These are phyloP conservation scores for Styphnolobium japonicum DNA, from an alignment of 306 rosid genomes.

Conservation along the genomic window DNA sequence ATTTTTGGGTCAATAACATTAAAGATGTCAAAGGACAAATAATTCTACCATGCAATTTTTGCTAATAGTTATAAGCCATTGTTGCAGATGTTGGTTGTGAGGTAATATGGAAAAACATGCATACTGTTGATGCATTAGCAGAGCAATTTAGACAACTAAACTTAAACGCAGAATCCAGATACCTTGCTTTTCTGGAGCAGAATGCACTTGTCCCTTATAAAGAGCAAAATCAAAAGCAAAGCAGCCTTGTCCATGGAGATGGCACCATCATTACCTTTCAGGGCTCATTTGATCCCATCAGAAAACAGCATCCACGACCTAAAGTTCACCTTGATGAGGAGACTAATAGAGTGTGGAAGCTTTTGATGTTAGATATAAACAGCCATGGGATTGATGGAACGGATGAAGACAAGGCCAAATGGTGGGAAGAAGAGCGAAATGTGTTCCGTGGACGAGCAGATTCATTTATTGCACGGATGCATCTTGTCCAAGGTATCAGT, in stretches of 20 bases:
- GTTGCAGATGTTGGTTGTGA: conserved; percentile 45
- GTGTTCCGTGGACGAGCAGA: conserved; percentile 92
- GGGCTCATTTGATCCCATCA: conserved; percentile 53
- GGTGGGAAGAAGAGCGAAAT: conserved; percentile 98
- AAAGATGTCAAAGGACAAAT: background rate
- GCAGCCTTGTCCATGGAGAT: conserved; percentile 42
- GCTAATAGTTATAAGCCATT: background rate
- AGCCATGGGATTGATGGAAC: conserved; percentile 91
- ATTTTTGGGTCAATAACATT: conserved; percentile 2
- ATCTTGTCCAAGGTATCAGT: conserved; percentile 93
- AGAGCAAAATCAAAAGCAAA: conserved; percentile 36
- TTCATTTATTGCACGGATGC: conserved; percentile 95
- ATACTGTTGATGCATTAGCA: conserved; percentile 41
- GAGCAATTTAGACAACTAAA: conserved; percentile 56
- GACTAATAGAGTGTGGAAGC: conserved; percentile 94
- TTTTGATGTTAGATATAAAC: conserved; percentile 79
- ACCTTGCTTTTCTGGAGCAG: conserved; percentile 33
- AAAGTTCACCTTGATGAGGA: conserved; percentile 93
- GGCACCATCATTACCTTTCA: conserved; percentile 57
- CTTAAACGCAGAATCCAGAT: conserved; percentile 54
- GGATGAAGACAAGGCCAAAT: conserved; percentile 73
- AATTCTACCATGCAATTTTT: background rate
- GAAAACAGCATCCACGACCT: conserved; percentile 74
- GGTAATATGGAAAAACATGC: conserved; percentile 20
- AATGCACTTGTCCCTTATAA: conserved; percentile 48